Conservation (phyloP, 495 filamentous ascomycete genomes). For the Pyrenopolyporus hunteri region DNA sequence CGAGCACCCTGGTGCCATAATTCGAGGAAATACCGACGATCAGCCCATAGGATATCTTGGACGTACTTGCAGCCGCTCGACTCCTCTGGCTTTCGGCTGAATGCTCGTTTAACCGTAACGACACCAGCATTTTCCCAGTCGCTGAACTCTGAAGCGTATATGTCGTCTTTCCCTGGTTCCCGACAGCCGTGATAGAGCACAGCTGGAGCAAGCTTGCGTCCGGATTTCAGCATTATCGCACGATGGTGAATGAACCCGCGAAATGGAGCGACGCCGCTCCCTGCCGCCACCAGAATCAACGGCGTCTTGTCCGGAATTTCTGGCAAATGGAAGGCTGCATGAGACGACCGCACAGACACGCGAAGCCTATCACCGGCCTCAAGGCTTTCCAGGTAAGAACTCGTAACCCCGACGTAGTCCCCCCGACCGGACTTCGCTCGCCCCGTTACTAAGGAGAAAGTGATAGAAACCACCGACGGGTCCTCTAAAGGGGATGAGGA, state of each 20-base stretch:
- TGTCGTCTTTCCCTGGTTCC: slow-evolving; percentile 57
- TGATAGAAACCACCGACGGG: slow-evolving; percentile 56
- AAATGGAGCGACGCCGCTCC: slow-evolving; percentile 66
- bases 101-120: slow-evolving; percentile 61
- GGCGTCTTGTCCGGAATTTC: slow-evolving; percentile 57
- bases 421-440: slow-evolving; percentile 38
- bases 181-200: slow-evolving; percentile 65
- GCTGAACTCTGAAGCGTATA: slow-evolving; percentile 60
- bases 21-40: slow-evolving; percentile 53
- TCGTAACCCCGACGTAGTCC: slow-evolving; percentile 58
- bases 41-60: slow-evolving; percentile 63
- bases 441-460: slow-evolving; percentile 60
- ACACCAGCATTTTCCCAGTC: slow-evolving; percentile 60
- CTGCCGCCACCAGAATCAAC: slow-evolving; percentile 63
- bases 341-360: slow-evolving; percentile 61
- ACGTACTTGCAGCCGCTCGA: slow-evolving; percentile 54
- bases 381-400: slow-evolving; percentile 59
- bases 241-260: slow-evolving; percentile 70
- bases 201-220: slow-evolving; percentile 47
- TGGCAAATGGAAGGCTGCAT: slow-evolving; percentile 69
- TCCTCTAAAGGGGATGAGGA: slow-evolving; percentile 64
- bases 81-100: slow-evolving; percentile 28
- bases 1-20: slow-evolving; percentile 59
- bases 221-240: slow-evolving; percentile 53
- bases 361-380: slow-evolving; percentile 46